phyloP scores from a whole-genome alignment of 352 stramenopile genomes.

The Peronospora belbahrii region DNA sequence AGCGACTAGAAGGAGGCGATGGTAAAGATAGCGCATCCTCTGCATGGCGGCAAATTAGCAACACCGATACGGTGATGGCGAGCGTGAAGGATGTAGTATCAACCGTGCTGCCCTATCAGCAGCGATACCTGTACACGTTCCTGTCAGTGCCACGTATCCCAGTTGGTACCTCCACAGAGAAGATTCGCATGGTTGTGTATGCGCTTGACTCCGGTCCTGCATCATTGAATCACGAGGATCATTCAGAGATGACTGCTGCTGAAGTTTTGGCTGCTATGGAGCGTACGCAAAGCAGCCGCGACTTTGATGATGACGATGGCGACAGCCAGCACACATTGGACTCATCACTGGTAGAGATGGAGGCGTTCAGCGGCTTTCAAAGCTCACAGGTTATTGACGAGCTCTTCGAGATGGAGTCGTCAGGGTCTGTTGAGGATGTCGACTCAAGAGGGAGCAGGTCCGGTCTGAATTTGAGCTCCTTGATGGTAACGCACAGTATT shows the following conservation, averaged over 20 bases:
- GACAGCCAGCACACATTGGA: conserved; percentile 41
- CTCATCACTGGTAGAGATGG: conserved; percentile 42
- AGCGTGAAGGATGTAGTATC: conserved; percentile 39
- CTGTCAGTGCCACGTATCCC: conserved; percentile 73
- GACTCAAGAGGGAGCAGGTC: conserved; percentile 13
- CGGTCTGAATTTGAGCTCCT: conserved; percentile 26
- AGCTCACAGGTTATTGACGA: conserved; percentile 65
- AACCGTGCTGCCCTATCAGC: conserved; percentile 17
- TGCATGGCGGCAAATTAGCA: conserved; percentile 69
- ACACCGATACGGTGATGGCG: conserved; percentile 71
- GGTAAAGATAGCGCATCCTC: conserved; percentile 24
- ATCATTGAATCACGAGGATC: conserved; percentile 39
- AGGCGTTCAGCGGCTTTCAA: conserved; percentile 25
- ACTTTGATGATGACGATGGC: conserved; percentile 24
- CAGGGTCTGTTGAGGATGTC: conserved; percentile 35
- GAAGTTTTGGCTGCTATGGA: conserved; percentile 67
- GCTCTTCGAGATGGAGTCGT: conserved; percentile 74
- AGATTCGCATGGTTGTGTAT: conserved; percentile 75
- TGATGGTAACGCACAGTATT: conserved; percentile 20
- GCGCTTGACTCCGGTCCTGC: conserved; percentile 31
- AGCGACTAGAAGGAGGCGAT: conserved; percentile 40
- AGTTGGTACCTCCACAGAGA: conserved; percentile 46
- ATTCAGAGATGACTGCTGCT: conserved; percentile 73
- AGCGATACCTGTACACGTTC: conserved; percentile 72
- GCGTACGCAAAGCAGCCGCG: conserved; percentile 35